Conservation (phyloP, 495 filamentous ascomycete species). For the Trichocladium antarcticum region DNA sequence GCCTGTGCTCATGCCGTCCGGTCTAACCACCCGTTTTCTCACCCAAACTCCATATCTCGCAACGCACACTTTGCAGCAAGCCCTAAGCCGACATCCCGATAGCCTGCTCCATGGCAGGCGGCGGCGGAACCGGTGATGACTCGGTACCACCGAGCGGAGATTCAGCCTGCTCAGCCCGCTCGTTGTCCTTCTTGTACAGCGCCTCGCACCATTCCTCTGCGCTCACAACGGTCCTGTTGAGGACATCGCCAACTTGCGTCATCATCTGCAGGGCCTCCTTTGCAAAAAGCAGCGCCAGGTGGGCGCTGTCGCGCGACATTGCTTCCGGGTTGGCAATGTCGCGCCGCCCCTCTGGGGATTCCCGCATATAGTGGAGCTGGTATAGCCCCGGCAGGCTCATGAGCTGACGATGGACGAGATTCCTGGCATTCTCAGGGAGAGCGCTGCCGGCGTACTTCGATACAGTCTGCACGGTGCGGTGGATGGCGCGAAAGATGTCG, state of each 20-base stretch:
- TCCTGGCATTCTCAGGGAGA: constrained; percentile 69
- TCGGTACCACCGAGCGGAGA: neutral
- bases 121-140: neutral
- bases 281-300: constrained; percentile 66
- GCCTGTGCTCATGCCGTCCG: neutral
- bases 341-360: constrained; percentile 38
- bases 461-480: constrained; percentile 64
- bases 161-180: neutral
- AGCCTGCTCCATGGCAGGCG: constrained; percentile 1
- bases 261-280: constrained; percentile 86
- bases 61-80: neutral
- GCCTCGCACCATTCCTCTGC: constrained; percentile 81
- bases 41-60: neutral
- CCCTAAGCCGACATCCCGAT: constrained; percentile 9
- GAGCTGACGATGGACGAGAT: constrained; percentile 67
- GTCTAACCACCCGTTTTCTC: neutral
- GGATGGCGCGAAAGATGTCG: constrained; percentile 66
- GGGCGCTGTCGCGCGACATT: constrained; percentile 41
- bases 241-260: constrained; percentile 65
- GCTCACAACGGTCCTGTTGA: constrained; percentile 72
- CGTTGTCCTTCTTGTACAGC: constrained; percentile 47
- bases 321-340: constrained; percentile 27
- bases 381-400: constrained; percentile 70
- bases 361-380: constrained; percentile 40
- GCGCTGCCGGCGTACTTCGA: constrained; percentile 75